Base-by-base conservation (phyloP, 768 basidiomycete species). In the Sutorius australiensis region DNA sequence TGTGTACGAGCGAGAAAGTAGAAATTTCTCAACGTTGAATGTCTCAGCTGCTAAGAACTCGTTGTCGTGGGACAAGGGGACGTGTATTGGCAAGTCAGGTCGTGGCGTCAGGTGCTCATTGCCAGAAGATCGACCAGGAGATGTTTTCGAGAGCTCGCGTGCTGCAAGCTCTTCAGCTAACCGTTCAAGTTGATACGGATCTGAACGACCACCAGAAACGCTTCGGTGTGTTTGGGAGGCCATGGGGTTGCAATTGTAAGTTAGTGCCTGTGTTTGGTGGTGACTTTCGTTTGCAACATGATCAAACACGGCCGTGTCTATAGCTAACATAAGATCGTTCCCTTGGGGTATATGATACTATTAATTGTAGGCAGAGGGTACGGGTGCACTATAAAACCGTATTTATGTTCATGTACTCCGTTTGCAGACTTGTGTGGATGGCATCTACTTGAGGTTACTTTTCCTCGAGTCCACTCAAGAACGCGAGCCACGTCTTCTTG, bases 401-500 rank as follows among this genome's bases (percentile, higher is more conserved):
- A 19, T 38, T 27, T 33, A 48, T 19, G 32, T 17, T 5, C 21
- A 46, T 47, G 17, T 24, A 55, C 6, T 48, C 40, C 34, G 19
- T 14, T 28, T 31, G 53, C n/a, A 36, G 10, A 43, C 14, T 32
- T 30, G 40, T 14, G 30, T 44, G 6, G 14, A 44, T 17, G 13
- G 31, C 30, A 4, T 6, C 37, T 21, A 12, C 44, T 33, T n/a
- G 10, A 62, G 17, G 61, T 28, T 48, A 73, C 41, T 79, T 83
- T 64, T 81, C 83, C 55, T 89, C 87, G 52, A 95, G 71, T 61
- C 86, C 82, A 46, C 77, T 82, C 34, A 98, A 73, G 72, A 95
- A 95, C 7, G 81, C 86, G 27, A 98, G 80, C 93, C 94, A 99
- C 0, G 81, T 82, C 72, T 95, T 95, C 78, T 98, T 98, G 68